phyloP scores from a whole-genome alignment of 2,329 filamentous ascomycete species.

The Pyricularia sp. region DNA sequence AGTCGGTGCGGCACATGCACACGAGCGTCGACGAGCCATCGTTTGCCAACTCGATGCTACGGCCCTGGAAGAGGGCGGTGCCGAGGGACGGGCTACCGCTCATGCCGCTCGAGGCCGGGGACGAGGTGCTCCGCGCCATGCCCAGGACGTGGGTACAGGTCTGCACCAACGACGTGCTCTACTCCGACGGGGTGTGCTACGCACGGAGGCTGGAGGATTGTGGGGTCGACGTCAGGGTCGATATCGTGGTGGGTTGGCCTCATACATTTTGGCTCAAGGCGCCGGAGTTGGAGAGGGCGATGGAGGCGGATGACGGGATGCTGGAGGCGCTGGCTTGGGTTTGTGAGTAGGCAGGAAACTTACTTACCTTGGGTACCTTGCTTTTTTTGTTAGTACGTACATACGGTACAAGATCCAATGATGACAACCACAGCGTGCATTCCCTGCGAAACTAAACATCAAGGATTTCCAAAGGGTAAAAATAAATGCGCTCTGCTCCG shows the following conservation, averaged over 20 bases:
- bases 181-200: slow-evolving; percentile 41
- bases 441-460: background rate
- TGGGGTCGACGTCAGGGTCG: slow-evolving; percentile 29
- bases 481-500: no score
- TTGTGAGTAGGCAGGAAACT: background rate
- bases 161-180: slow-evolving; percentile 39
- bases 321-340: slow-evolving; percentile 31
- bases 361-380: background rate
- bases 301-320: slow-evolving; percentile 31
- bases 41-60: slow-evolving; percentile 26
- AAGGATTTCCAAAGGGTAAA: no score
- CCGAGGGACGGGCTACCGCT: slow-evolving; percentile 29
- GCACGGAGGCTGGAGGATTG: slow-evolving; percentile 28
- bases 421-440: background rate
- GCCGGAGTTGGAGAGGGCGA: slow-evolving; percentile 28
- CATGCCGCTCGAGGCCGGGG: slow-evolving; percentile 30
- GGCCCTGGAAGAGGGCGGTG: slow-evolving; percentile 20
- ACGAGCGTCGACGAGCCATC: slow-evolving; percentile 24
- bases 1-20: slow-evolving; percentile 24
- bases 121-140: slow-evolving; percentile 20
- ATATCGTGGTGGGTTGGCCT: slow-evolving; percentile 35
- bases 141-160: slow-evolving; percentile 39
- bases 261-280: slow-evolving; percentile 44
- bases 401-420: background rate
- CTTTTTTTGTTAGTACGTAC: background rate